Conservation (phyloP, 257 asterid genomes). For the Nyctanthes arbortristis region DNA sequence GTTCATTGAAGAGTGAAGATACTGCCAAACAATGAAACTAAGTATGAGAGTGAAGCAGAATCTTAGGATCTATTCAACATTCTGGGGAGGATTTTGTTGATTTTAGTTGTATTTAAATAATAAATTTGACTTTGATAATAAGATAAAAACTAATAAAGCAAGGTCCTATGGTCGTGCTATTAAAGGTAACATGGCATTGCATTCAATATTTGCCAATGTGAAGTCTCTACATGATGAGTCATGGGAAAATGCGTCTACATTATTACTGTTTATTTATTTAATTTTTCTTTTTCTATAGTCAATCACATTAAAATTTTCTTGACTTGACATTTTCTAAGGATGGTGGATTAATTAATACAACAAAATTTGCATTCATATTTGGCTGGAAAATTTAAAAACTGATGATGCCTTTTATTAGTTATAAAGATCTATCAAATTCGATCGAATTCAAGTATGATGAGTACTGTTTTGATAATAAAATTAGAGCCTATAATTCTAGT, state of each 20-base stretch:
- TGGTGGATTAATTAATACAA: no score
- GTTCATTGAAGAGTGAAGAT: neutral
- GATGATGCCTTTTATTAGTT: no score
- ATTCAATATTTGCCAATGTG: slow-evolving; percentile 29
- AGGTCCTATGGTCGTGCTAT: slow-evolving; percentile 26
- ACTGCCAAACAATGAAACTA: neutral
- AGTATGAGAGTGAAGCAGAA: slow-evolving; percentile 5
- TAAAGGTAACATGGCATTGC: slow-evolving; percentile 40
- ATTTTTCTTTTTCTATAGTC: slow-evolving; percentile 21
- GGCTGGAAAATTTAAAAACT: no score
- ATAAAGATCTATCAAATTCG: no score
- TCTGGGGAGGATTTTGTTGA: slow-evolving; percentile 21
- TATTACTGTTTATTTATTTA: neutral
- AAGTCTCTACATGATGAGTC: slow-evolving; percentile 24
- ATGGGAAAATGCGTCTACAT: slow-evolving; percentile 23
- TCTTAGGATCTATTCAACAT: neutral
- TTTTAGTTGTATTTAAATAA: slow-evolving; percentile 11
- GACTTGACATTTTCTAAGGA: slow-evolving; percentile 31
- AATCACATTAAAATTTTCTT: slow-evolving; percentile 32
- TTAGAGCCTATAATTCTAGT: no score
- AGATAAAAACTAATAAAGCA: slow-evolving; percentile 11
- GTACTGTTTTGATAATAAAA: no score
- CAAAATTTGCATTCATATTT: no score
- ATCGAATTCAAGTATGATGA: no score
- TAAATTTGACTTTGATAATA: neutral